phyloP scores from a whole-genome alignment of 108 stramenopile species.

The Nitzschia putrida region DNA sequence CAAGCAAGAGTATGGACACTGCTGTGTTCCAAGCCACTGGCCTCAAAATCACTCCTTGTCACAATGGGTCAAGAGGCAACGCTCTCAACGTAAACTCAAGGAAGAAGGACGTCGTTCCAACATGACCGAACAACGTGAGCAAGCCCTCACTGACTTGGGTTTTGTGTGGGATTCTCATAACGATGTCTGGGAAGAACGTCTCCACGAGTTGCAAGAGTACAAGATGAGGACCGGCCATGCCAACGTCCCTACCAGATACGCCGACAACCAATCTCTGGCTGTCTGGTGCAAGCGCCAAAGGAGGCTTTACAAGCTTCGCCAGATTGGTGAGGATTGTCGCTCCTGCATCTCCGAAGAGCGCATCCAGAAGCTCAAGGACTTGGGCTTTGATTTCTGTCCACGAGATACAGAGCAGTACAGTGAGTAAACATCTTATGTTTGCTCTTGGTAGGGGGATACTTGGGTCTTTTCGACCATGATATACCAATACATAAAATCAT shows the following conservation, averaged over 20 bases:
- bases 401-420: no score
- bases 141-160: constrained; percentile 11
- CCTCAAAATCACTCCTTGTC: constrained; percentile 16
- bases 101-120: not conserved
- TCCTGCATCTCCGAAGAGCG: no score
- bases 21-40: constrained; percentile 20
- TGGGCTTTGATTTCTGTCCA: no score
- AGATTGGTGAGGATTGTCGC: no score
- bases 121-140: constrained; percentile 1
- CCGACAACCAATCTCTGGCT: constrained; percentile 25
- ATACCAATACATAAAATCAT: no score
- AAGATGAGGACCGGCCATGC: constrained; percentile 23
- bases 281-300: constrained; percentile 31
- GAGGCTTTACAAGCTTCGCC: no score
- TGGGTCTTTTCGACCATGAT: no score
- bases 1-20: constrained; percentile 26
- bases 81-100: constrained; percentile 25
- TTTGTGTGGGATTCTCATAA: constrained; percentile 30
- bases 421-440: no score
- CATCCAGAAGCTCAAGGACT: no score
- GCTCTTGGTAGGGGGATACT: no score
- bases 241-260: constrained; percentile 30
- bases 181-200: constrained; percentile 18
- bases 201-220: constrained; percentile 24
- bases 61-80: constrained; percentile 32